These are phyloP conservation scores for Hericium coralloides DNA, from an alignment of 768 basidiomycete species.

Conservation along the genomic window DNA sequence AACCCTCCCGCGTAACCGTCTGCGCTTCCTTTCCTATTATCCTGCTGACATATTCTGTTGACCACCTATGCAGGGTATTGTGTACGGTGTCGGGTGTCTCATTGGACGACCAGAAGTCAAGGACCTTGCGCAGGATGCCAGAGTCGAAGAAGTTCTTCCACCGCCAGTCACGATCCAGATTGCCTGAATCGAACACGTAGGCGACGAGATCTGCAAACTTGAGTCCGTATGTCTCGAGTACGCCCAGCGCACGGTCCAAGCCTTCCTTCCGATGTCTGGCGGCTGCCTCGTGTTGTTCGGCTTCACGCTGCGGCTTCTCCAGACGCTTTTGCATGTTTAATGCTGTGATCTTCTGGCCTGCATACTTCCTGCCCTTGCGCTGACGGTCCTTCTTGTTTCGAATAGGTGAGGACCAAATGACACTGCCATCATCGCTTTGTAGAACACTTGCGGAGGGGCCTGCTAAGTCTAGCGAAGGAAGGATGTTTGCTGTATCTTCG, in stretches of 20 bases:
- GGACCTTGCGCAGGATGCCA: constrained; percentile 4
- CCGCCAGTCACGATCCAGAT: constrained; percentile 11
- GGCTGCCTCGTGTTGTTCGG: not conserved
- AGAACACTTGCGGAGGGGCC: not conserved
- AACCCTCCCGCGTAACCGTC: not conserved
- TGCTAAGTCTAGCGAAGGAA: not conserved
- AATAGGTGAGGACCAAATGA: not conserved
- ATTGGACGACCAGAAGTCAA: constrained; percentile 21
- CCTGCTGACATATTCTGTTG: constrained; percentile 13
- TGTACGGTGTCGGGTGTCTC: constrained; percentile 12
- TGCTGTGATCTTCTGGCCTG: not conserved
- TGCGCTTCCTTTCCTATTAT: constrained; percentile 7
- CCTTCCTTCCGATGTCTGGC: not conserved
- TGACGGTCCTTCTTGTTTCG: not conserved
- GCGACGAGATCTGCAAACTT: constrained; percentile 7
- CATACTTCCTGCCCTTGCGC: not conserved
- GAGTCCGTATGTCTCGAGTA: not conserved
- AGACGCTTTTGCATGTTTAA: not conserved
- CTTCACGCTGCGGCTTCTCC: too few relatives aligned
- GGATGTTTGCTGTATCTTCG: not conserved
- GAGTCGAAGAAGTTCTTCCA: constrained; percentile 20
- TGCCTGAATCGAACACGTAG: constrained; percentile 20
- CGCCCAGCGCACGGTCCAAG: not conserved
- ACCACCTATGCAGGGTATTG: constrained; percentile 17
- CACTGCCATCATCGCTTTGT: not conserved